Conservation (phyloP, 768 basidiomycete species). For the Phaeotremella fagi region DNA sequence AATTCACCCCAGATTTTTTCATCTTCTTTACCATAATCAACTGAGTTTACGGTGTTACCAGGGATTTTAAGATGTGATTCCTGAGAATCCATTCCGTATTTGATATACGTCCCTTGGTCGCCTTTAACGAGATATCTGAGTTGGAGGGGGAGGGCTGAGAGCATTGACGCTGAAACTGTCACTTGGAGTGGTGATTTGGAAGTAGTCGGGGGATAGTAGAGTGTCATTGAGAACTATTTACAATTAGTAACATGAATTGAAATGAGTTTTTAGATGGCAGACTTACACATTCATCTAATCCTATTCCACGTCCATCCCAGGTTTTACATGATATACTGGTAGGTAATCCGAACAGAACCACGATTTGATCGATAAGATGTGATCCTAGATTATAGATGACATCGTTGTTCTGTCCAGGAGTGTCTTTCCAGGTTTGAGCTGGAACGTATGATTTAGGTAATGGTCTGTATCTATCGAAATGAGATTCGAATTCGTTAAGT, state of each 20-base stretch:
- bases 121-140: conserved; percentile 69
- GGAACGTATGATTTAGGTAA: conserved; percentile 26
- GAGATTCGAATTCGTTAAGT: conserved; percentile 32
- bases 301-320: conserved; percentile 27
- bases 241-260: too few species aligned
- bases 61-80: conserved; percentile 68
- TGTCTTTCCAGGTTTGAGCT: conserved; percentile 65
- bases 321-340: conserved; percentile 54
- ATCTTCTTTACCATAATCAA: conserved; percentile 14
- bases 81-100: conserved; percentile 72
- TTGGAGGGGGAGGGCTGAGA: conserved; percentile 65
- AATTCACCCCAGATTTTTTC: conserved; percentile 30
- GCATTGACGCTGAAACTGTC: conserved; percentile 63
- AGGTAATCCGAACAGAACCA: conserved; percentile 72
- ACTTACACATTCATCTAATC: conserved; percentile 50
- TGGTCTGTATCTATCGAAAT: conserved; percentile 58
- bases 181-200: conserved; percentile 56
- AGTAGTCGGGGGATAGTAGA: conserved; percentile 28
- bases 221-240: too few species aligned
- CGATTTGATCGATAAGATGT: conserved; percentile 73
- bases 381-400: conserved; percentile 72
- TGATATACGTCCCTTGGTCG: conserved; percentile 65
- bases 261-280: too few species aligned
- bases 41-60: background rate
- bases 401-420: conserved; percentile 59